phyloP scores from a whole-genome alignment of 2,329 filamentous ascomycete species.

The Xylariaceae sp. region DNA sequence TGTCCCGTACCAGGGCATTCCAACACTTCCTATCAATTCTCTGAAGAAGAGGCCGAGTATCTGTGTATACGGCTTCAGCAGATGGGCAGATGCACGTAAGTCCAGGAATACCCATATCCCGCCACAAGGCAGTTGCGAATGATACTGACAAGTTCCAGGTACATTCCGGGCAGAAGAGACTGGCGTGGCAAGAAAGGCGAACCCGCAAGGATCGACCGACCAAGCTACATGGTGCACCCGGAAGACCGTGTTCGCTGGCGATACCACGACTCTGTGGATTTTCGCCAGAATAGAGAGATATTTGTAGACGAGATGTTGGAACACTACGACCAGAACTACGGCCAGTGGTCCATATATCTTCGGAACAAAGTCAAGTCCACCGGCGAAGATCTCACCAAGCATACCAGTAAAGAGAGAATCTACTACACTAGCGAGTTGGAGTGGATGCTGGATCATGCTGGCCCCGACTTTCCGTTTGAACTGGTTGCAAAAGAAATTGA shows the following conservation, averaged over 20 bases:
- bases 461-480: slow-evolving; percentile 8
- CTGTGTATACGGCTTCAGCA: slow-evolving; percentile 14
- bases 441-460: slow-evolving; percentile 16
- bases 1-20: slow-evolving; percentile 16
- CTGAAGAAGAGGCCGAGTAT: slow-evolving; percentile 19
- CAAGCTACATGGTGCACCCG: slow-evolving; percentile 23
- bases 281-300: neutral
- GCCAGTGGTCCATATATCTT: slow-evolving; percentile 8
- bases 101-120: neutral
- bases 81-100: slow-evolving; percentile 27
- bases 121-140: neutral
- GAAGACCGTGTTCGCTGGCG: slow-evolving; percentile 31
- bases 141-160: slow-evolving; percentile 19
- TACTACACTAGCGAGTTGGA: slow-evolving; percentile 11
- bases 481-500: slow-evolving; percentile 11
- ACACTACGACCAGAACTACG: slow-evolving; percentile 12
- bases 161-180: neutral
- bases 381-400: too few species aligned
- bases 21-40: slow-evolving; percentile 29
- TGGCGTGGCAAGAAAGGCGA: neutral
- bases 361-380: slow-evolving; percentile 6
- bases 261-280: slow-evolving; percentile 9
- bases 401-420: too few species aligned
- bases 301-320: slow-evolving; percentile 10
- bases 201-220: slow-evolving; percentile 15